Base-by-base conservation (phyloP, 176 grass and related monocot genomes). In the Guadua angustifolia region DNA sequence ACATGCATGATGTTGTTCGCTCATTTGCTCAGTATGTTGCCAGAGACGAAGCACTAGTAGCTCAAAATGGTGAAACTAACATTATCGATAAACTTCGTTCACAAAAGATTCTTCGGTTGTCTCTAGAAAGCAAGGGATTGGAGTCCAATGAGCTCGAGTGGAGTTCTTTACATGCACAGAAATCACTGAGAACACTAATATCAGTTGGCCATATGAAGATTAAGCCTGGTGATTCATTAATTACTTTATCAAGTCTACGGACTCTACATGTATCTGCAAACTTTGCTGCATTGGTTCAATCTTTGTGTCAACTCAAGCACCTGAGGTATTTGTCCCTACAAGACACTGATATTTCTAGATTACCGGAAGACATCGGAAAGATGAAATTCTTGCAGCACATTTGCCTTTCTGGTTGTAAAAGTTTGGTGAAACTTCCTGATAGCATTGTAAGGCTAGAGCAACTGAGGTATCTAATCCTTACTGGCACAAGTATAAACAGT, bases 311-410 rank as follows among this genome's bases (percentile, higher is more conserved):
- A 47, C 79, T 91, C 22, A 82, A 88, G 44, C 86, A 85, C 50
- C 17, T 91, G n/a, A 88, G 78, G 18, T 87, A 85, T 10, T 66
- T 88, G 22, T 33, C 44, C 11, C 7, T 88, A 19, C 4, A 10
- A 7, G 0, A 4, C 0, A 42, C 55, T 1, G 26, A 65, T 10
- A 61, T 62, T 47, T 68, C 58, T 6, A 53, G 8, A 25, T 32
- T 91, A 0, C 86, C 82, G 0, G 66, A 82, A 15, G 22, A 6
- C 21, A 73, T 91, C 44, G 67, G 36, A 0, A 44, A 50, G 38
- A 71, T 91, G 57, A 91, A 50, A 55, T 74, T 78, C 9, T 43
- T 91, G 24, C 78, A 74, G 9, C 32, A 73, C 18, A 82, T 88
- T 46, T 5, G 1, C 4, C 40, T 91, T 12, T 0, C 0, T 0